These are phyloP conservation scores for Phaeotremella fagi DNA, from an alignment of 768 basidiomycete species.

Conservation along the genomic window DNA sequence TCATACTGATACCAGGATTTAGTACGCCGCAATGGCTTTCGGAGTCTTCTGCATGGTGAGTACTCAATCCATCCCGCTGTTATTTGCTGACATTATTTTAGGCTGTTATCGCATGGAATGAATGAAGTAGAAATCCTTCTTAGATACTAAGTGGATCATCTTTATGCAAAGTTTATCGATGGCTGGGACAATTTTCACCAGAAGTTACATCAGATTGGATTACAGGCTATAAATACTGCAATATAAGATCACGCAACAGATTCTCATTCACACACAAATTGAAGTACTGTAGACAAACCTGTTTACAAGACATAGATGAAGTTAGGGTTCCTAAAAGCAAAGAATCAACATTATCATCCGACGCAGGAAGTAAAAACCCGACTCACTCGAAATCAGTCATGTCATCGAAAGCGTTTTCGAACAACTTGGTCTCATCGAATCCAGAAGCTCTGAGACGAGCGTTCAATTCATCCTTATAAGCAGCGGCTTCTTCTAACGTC, in stretches of 20 bases:
- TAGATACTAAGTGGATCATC: too few species aligned
- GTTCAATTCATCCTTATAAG: slow-evolving; percentile 13
- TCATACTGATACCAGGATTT: too few species aligned
- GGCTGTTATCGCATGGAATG: slow-evolving; percentile 49
- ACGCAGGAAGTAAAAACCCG: not conserved
- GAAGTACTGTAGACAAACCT: too few species aligned
- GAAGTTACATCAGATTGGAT: too few species aligned
- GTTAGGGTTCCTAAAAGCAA: not conserved
- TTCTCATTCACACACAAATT: too few species aligned
- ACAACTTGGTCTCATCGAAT: slow-evolving; percentile 13
- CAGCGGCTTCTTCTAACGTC: slow-evolving; percentile 15
- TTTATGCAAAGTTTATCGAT: too few species aligned
- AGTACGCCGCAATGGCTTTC: slow-evolving; percentile 89
- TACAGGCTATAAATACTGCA: too few species aligned
- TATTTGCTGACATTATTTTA: slow-evolving; percentile 1
- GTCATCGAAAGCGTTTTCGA: slow-evolving; percentile 21
- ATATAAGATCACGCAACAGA: too few species aligned
- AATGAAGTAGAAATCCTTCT: too few species aligned
- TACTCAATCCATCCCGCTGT: slow-evolving; percentile 52
- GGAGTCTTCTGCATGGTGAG: slow-evolving; percentile 77
- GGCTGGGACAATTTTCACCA: too few species aligned
- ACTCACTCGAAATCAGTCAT: slow-evolving; percentile 25
- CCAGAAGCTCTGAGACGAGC: not conserved
- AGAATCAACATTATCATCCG: not conserved
- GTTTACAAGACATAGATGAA: not conserved